Percentiles rank a stretch among this genome's conserved stretches.
phyloP scores from a whole-genome alignment of 495 filamentous ascomycete species.

The Pyronema omphalodes region DNA sequence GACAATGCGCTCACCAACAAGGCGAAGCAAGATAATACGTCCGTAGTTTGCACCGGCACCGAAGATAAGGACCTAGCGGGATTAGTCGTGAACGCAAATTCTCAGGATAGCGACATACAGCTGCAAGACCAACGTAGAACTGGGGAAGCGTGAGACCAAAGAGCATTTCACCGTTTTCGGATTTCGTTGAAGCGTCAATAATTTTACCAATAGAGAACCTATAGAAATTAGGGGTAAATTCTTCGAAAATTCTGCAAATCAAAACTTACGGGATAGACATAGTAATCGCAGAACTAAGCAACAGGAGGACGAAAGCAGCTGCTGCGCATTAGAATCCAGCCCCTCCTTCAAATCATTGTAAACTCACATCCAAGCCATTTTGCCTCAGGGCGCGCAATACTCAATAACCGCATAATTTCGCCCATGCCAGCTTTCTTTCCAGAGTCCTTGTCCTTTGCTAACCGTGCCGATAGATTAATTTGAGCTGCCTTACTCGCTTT shows the following conservation, averaged over 20 bases:
- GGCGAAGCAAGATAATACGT: slow-evolving; percentile 80
- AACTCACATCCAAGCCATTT: slow-evolving; percentile 41
- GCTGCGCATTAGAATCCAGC: slow-evolving; percentile 3
- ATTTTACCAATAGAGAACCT: slow-evolving; percentile 84
- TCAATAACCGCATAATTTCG: slow-evolving; percentile 74
- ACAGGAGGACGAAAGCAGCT: slow-evolving; percentile 61
- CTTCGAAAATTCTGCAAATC: neutral
- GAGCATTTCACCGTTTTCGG: slow-evolving; percentile 35
- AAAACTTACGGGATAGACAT: slow-evolving; percentile 58
- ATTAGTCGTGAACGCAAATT: neutral
- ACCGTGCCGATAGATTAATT: slow-evolving; percentile 68
- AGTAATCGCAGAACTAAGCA: slow-evolving; percentile 74
- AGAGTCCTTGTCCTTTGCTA: slow-evolving; percentile 60
- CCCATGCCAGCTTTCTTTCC: slow-evolving; percentile 41
- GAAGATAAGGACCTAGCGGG: slow-evolving; percentile 36
- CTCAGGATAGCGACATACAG: slow-evolving; percentile 18
- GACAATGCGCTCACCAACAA: slow-evolving; percentile 88
- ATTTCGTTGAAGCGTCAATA: slow-evolving; percentile 63
- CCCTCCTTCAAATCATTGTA: neutral
- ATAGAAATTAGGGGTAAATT: slow-evolving; percentile 6
- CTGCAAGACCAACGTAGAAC: slow-evolving; percentile 59
- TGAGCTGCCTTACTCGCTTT: slow-evolving; percentile 76
- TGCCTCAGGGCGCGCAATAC: slow-evolving; percentile 70
- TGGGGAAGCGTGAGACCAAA: slow-evolving; percentile 57
- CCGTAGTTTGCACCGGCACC: slow-evolving; percentile 84